These are phyloP conservation scores for Lasiosphaeria hispida DNA, from an alignment of 495 filamentous ascomycete genomes.

Conservation along the genomic window DNA sequence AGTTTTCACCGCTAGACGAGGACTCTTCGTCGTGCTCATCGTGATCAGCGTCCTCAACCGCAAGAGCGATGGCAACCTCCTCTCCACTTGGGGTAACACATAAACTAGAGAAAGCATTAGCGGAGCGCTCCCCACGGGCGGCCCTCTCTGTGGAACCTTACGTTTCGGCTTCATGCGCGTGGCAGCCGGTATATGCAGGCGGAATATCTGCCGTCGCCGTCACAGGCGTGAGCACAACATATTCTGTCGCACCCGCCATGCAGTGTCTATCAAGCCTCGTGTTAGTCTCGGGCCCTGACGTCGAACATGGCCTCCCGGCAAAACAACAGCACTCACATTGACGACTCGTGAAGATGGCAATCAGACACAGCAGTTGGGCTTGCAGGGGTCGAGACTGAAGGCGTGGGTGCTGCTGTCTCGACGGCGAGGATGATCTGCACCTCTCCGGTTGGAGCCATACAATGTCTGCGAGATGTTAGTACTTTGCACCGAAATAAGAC, in stretches of 20 bases:
- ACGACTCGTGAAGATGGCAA: conserved; percentile 16
- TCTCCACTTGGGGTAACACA: conserved; percentile 48
- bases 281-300: not conserved
- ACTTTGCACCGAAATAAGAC: not conserved
- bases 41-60: conserved; percentile 26
- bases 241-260: conserved; percentile 21
- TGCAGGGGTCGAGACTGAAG: too few relatives aligned
- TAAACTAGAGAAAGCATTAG: conserved; percentile 20
- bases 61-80: conserved; percentile 18
- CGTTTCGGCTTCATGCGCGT: conserved; percentile 21
- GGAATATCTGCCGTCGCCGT: conserved; percentile 23
- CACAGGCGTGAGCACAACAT: conserved; percentile 12
- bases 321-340: conserved; percentile 10
- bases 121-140: not conserved
- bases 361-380: conserved; percentile 11
- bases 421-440: conserved; percentile 14
- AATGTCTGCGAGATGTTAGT: conserved; percentile 4
- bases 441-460: conserved; percentile 10
- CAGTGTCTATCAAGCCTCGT: conserved; percentile 11
- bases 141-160: conserved; percentile 1
- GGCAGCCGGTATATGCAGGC: conserved; percentile 22
- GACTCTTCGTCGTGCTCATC: conserved; percentile 14
- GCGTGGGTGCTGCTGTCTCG: conserved; percentile 2
- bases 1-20: conserved; percentile 35
- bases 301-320: not conserved